phyloP scores from a whole-genome alignment of 768 basidiomycete genomes.

The Lactarius deliciosus region DNA sequence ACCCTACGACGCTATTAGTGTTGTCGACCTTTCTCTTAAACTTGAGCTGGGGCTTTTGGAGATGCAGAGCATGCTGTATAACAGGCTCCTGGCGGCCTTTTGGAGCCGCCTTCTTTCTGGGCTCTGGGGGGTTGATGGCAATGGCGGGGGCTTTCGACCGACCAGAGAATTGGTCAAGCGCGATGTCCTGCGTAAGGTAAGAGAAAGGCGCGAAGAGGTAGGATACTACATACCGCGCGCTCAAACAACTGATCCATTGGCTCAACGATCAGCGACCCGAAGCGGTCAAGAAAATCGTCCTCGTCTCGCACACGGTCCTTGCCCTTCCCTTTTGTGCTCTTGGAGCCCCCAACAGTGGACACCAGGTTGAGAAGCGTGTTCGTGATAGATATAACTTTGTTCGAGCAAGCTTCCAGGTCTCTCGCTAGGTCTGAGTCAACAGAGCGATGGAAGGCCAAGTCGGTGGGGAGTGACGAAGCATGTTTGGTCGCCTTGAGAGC shows the following conservation, averaged over 20 bases:
- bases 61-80: constrained; percentile 69
- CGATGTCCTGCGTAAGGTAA: constrained; percentile 60
- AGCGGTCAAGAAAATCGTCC: constrained; percentile 85
- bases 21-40: constrained; percentile 68
- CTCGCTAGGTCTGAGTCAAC: constrained; percentile 70
- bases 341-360: constrained; percentile 42
- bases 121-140: constrained; percentile 45
- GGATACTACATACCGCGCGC: constrained; percentile 57
- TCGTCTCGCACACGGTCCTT: constrained; percentile 58
- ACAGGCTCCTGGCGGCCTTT: constrained; percentile 55
- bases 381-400: constrained; percentile 62
- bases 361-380: constrained; percentile 61
- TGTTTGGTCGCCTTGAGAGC: constrained; percentile 64
- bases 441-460: constrained; percentile 88
- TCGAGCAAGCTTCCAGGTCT: constrained; percentile 69
- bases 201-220: neutral
- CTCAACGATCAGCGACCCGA: constrained; percentile 73
- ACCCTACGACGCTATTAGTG: constrained; percentile 56
- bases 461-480: constrained; percentile 62
- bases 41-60: constrained; percentile 78
- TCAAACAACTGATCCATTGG: constrained; percentile 84
- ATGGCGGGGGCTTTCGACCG: constrained; percentile 66
- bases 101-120: constrained; percentile 38
- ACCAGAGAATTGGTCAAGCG: constrained; percentile 77
- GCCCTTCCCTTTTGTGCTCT: constrained; percentile 45